Evolutionary conservation across 225 moss, liverwort and hornwort species (phyloP).

Genomic region (Pseudoscleropodium purum): DNA sequence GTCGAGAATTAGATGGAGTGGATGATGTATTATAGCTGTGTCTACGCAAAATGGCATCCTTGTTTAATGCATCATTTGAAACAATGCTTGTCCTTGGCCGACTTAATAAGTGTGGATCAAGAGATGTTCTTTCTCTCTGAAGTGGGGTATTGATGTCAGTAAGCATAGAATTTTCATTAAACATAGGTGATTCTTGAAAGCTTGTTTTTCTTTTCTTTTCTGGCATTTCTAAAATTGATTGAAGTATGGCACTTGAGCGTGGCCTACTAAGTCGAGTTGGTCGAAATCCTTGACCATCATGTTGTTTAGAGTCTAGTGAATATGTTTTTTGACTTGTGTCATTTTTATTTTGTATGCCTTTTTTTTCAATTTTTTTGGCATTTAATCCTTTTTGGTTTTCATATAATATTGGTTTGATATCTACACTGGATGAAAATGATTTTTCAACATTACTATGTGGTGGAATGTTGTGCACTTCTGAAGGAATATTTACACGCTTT

Average conservation of each 20-base stretch:
- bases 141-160: not conserved
- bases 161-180: not conserved
- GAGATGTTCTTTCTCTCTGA: not conserved
- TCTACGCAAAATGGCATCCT: conserved; percentile 8
- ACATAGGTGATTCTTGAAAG: not conserved
- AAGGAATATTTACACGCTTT: conserved; percentile 20
- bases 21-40: conserved; percentile 16
- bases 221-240: conserved; percentile 16
- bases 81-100: not conserved
- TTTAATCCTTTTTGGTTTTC: not conserved
- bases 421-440: not conserved
- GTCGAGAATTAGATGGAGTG: not conserved
- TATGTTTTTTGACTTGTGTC: not conserved
- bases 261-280: conserved; percentile 2
- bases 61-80: not conserved
- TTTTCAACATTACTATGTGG: not conserved
- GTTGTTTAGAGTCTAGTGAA: not conserved
- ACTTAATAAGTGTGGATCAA: conserved; percentile 9
- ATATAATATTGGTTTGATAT: not conserved
- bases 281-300: not conserved
- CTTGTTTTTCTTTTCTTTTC: not conserved
- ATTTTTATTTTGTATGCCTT: not conserved
- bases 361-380: not conserved
- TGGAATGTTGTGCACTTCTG: not conserved
- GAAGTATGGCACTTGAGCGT: conserved; percentile 15